Base-by-base conservation (phyloP, 441 rosid genomes). In the Raphanus hybrid region DNA sequence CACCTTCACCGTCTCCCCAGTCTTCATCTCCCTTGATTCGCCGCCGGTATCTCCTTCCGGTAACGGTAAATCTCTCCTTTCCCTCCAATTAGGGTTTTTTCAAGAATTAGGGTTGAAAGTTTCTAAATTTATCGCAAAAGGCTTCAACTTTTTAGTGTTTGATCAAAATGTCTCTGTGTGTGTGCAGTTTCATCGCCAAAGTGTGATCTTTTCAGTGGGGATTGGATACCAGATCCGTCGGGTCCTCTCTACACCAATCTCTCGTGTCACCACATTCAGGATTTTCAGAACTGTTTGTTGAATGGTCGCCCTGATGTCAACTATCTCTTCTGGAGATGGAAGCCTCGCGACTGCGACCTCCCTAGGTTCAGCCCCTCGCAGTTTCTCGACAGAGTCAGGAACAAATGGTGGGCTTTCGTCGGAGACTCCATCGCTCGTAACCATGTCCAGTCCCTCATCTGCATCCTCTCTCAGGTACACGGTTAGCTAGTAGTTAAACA, bases 371-470 rank as follows among this genome's bases (percentile, higher is more conserved):
- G 52, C 62, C 87, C 93, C 1, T 74, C 75, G 1, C 83, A 52
- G 65, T 87, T 87, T 75, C 87, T 89, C 8, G 69, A 74, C 54
- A 23, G 59, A 1, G 78, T 85, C 81, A 89, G 64, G 83, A 77
- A 86, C 66, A 87, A 89, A 75, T 76, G 81, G n/a, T 89, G 87
- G 87, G 93, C 89, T 12, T 86, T 86, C 12, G 80, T 89, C 8
- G 91, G 93, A 0, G 91, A 89, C 73, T 89, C 93, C 11, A 87
- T 89, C 6, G 84, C 93, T 34, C 90, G 91, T 29, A 89, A 87
- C 81, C 89, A 89, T 68, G 89, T 89, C 2, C 91, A 89, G 77
- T 87, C 93, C 20, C 73, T 89, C 59, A 79, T 86, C 69, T 89
- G 93, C 84, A 86, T 84, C 62, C 93, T 89, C 69, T 83, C 86